Base-by-base conservation (phyloP, 2,329 filamentous ascomycete species). In the Rugonectria rugulosa region DNA sequence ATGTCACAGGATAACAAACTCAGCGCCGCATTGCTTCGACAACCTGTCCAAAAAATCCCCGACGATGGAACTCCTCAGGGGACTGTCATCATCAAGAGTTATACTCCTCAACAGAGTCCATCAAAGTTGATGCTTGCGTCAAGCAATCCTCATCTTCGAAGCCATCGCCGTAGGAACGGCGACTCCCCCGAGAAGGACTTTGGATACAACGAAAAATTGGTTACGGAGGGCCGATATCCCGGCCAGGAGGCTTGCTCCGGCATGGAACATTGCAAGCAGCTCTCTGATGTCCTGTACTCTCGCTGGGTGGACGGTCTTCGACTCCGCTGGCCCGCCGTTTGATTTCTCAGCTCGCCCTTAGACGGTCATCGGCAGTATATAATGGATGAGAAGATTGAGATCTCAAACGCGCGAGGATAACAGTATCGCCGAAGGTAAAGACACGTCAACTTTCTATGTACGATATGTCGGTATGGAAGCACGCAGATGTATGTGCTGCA, bases 251-350 rank as follows among this genome's bases (percentile, higher is more conserved):
- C 81, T 2, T 75, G 76, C 41, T 83, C 87, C 2, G 94, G 92
- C 2, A 94, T 97, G 91, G 93, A 97, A 73, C 94, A 97, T 74
- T 90, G 89, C 62, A 91, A 92, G 69, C 87, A 96, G 70, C 81
- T 98, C 31, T 91, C 91, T 1, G 92, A 97, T 72, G 91, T 96
- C 17, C 83, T 99, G 17, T 98, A 97, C 75, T 86, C 88, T 14
- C 85, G 94, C 37, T 99, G 95, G 95, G 87, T 88, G 3, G 91
- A 96, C 55, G 92, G 92, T 2, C 77, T 98, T 66, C 87, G 88
- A 61, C 82, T 85, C 50, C 81, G 89, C 52, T 93, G 89, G 89
- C 81, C 81, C 3, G 77, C 76, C 23, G 67, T 73, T 21, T 73
- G 43, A 68, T 37, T 20, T 40, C 14, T 15, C 21, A 24, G 23